Conservation (phyloP, 2,329 filamentous ascomycete genomes). For the Beauveria caledonica region DNA sequence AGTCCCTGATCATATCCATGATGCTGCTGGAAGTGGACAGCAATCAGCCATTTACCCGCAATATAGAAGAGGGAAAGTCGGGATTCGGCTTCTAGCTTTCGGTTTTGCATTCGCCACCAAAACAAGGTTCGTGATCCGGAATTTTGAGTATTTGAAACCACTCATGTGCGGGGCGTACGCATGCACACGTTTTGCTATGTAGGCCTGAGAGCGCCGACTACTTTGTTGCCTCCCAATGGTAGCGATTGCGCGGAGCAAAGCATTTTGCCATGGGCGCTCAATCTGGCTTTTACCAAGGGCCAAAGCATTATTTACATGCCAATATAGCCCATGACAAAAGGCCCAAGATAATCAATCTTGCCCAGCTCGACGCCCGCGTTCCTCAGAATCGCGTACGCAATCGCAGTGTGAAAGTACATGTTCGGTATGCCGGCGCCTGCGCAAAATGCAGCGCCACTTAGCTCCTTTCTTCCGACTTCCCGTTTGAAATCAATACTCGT, state of each 20-base stretch:
- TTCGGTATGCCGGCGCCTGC: slow-evolving; percentile 46
- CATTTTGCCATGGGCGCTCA: neutral
- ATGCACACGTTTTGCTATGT: neutral
- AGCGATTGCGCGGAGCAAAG: too few relatives aligned
- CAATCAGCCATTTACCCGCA: neutral
- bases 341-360: slow-evolving; percentile 46
- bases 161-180: neutral
- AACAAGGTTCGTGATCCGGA: neutral
- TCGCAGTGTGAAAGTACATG: slow-evolving; percentile 55
- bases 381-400: slow-evolving; percentile 52
- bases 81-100: neutral
- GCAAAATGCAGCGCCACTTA: slow-evolving; percentile 33
- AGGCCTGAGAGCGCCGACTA: too few relatives aligned
- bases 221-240: too few relatives aligned
- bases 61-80: neutral
- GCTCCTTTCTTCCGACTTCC: slow-evolving; percentile 15
- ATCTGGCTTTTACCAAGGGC: neutral
- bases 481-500: slow-evolving; percentile 24
- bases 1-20: neutral
- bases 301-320: neutral
- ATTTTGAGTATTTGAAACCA: neutral
- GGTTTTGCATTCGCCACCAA: neutral
- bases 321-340: slow-evolving; percentile 16
- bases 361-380: slow-evolving; percentile 53
- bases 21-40: neutral